These are phyloP conservation scores for Dioscorea cayenensis DNA, from an alignment of 116 monocot species.

Conservation along the genomic window DNA sequence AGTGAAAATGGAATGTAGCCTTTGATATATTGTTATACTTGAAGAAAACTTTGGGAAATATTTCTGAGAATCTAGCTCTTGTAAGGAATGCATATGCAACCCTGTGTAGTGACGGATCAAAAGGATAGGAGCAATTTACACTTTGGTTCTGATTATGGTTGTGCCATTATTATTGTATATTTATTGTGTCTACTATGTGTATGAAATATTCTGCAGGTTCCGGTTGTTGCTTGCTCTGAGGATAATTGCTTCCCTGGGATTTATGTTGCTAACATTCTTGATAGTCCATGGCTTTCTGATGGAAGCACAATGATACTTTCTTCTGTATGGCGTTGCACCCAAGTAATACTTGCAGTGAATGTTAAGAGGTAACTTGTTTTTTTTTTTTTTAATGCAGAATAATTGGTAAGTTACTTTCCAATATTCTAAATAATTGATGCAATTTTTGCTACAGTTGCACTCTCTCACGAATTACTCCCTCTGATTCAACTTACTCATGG, in stretches of 20 bases:
- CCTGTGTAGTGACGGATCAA: neutral
- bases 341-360: constrained; percentile 82
- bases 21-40: no score
- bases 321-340: constrained; percentile 73
- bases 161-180: neutral
- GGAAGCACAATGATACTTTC: constrained; percentile 69
- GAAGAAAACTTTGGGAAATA: no score
- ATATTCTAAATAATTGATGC: neutral
- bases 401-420: neutral
- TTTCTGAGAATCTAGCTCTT: no score
- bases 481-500: constrained; percentile 70
- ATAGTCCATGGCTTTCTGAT: constrained; percentile 89
- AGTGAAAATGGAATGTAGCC: no score
- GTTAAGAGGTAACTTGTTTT: constrained; percentile 42
- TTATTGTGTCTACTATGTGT: no score
- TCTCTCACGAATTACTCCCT: constrained; percentile 58
- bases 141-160: neutral
- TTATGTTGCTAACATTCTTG: constrained; percentile 55
- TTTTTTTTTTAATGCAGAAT: neutral
- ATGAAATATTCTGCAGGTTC: constrained; percentile 43
- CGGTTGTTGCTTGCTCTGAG: constrained; percentile 69
- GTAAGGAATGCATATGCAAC: no score
- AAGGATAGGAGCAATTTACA: neutral
- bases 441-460: constrained; percentile 41
- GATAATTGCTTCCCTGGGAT: constrained; percentile 89